Conservation (phyloP, 352 stramenopile genomes). For the Hyaloperonospora brassicae region DNA sequence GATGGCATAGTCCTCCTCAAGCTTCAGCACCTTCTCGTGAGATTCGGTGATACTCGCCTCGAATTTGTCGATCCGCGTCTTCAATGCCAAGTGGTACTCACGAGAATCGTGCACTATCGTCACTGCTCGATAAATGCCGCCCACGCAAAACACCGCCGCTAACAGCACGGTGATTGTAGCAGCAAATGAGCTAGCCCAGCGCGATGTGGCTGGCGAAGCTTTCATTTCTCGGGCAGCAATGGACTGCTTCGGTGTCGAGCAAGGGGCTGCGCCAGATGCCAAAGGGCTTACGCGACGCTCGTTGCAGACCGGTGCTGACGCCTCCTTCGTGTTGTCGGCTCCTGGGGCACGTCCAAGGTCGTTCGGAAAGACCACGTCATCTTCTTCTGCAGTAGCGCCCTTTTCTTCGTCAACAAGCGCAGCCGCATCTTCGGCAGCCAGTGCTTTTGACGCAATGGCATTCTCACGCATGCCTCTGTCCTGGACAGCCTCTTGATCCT, state of each 20-base stretch:
- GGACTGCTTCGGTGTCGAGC: conserved; percentile 1
- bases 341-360: not conserved
- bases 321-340: conserved; percentile 1
- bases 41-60: conserved; percentile 61
- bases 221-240: not conserved
- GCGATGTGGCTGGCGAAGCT: conserved; percentile 4
- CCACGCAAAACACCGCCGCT: conserved; percentile 40
- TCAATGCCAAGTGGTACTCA: conserved; percentile 55
- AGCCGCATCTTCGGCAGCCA: not conserved
- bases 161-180: conserved; percentile 35
- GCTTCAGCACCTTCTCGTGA: conserved; percentile 48
- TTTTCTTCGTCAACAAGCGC: conserved; percentile 1
- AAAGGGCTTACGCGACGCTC: conserved; percentile 1
- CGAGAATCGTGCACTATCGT: conserved; percentile 48
- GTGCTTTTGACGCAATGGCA: not conserved
- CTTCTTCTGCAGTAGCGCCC: not conserved
- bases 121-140: conserved; percentile 40
- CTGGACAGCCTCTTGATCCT: not conserved
- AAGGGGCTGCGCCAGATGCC: not conserved
- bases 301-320: not conserved
- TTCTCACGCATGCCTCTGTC: not conserved
- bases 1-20: conserved; percentile 59
- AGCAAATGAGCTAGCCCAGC: conserved; percentile 23
- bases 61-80: conserved; percentile 47
- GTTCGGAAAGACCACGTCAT: not conserved